Evolutionary conservation across 495 filamentous ascomycete genomes (phyloP), one percentile per base, ranked within the genome.

Genomic region (Aeminium ludgeri): DNA sequence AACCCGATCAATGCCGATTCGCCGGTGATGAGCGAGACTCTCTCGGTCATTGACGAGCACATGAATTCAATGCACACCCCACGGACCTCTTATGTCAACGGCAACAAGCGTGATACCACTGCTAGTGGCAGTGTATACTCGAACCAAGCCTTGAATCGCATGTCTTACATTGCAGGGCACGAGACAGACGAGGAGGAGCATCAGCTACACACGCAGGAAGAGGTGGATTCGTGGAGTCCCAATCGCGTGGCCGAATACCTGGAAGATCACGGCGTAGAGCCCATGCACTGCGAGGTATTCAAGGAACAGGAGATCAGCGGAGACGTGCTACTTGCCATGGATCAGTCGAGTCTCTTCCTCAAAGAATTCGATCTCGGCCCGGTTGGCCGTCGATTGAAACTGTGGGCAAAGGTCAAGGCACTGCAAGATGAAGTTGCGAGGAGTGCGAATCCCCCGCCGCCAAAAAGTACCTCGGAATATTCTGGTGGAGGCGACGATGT

Each of bases 11-110:
- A 39, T 27, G 41, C 34, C 20, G 51, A 41, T 43, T 59, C 82
- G 53, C 82, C 86, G 2, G 86, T 96, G 19, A 82, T 99, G 67
- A 85, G 92, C 54, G 87, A 99, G 54, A 96, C 91, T 0, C 60
- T 99, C 43, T 93, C 84, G 51, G 91, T 96, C 25, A 99, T 99
- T 52, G 74, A 99, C 53, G 91, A 99, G 59, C 91, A 95, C 56
- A 96, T 99, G 35, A 94, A 85, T 18, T 84, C 94, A 55, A 77
- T 99, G 61, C 77, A 76, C 55, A 84, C 76, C 5, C 73, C 84
- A 33, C 71, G 76, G 30, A 71, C 76, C 38, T 72, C 72, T 34
- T 48, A 70, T 23, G 52, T 57, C 7, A 59, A 59, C 15, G 65
- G 61, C 38, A 72, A 76, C 23, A 64, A 67, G 27, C 63, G 66